These are phyloP conservation scores for Boletus speciosus DNA, from an alignment of 768 basidiomycete genomes.

Conservation along the genomic window DNA sequence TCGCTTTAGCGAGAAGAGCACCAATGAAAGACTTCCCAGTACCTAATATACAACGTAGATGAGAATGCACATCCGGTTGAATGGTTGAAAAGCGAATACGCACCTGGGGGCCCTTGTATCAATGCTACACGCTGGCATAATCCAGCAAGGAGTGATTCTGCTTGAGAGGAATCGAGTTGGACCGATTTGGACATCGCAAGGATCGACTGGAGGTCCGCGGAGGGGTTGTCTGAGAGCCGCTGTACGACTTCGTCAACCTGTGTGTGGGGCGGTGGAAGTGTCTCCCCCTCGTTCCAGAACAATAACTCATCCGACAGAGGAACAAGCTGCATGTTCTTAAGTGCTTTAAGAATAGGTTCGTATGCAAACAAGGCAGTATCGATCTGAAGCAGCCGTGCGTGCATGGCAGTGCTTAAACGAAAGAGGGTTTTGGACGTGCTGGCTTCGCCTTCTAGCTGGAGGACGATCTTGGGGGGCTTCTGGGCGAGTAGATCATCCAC, in stretches of 20 bases:
- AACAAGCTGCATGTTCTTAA: constrained; percentile 47
- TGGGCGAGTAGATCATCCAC: constrained; percentile 50
- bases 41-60: constrained; percentile 36
- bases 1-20: constrained; percentile 57
- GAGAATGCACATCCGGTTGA: not conserved
- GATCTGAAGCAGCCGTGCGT: constrained; percentile 50
- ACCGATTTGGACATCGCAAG: constrained; percentile 39
- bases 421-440: constrained; percentile 40
- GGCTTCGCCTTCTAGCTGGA: constrained; percentile 50
- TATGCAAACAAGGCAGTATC: constrained; percentile 63
- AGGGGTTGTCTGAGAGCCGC: constrained; percentile 30
- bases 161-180: constrained; percentile 51
- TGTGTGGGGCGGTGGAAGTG: constrained; percentile 4
- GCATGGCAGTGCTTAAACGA: constrained; percentile 34
- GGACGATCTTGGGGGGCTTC: constrained; percentile 47
- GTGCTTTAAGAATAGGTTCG: constrained; percentile 55
- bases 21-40: constrained; percentile 77
- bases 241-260: constrained; percentile 23
- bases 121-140: constrained; percentile 55
- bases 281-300: constrained; percentile 44
- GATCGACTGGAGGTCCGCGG: constrained; percentile 38
- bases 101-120: constrained; percentile 74
- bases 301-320: constrained; percentile 53
- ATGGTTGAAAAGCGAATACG: constrained; percentile 4
- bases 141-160: constrained; percentile 44